Evolutionary conservation across 352 stramenopile species (phyloP), one percentile per base, ranked within the genome.

Genomic region (Phytopythium chamaehyphon): DNA sequence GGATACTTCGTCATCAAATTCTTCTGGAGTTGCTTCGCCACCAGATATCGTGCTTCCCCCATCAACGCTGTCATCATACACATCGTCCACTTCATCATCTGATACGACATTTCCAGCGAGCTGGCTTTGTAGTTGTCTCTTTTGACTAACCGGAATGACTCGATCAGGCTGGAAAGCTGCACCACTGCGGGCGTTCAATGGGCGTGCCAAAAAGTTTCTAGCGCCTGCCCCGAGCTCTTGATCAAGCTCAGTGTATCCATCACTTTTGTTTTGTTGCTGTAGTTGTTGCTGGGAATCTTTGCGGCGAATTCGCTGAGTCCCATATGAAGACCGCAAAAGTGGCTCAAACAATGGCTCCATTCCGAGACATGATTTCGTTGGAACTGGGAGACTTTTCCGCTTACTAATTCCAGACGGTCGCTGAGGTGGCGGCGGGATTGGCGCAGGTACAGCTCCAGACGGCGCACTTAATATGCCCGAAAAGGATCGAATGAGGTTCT

Each of bases 341-440:
- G 82, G 79, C 44, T 93, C 82, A 47, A 87, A 93, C 12, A 93
- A 49, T 16, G 82, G 79, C 54, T 93, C 82, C 51, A 93, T 80
- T 2, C 59, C 79, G 38, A 87, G 66, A 11, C 59, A 65, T 59
- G 71, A 87, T 37, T 74, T 82, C 28, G 55, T 70, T 4, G 70
- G 66, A 2, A 46, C 47, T 2, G 37, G 54, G 28, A 39, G 31
- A 19, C 59, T 31, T 33, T 51, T 49, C 18, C 46, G 47, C n/a
- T 55, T 46, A 3, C 35, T 16, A 4, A 22, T 12, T 47, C 55
- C 55, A 28, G 31, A 33, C 19, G 58, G 65, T 39, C 55, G 62
- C 11, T 52, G 50, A 11, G 53, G 50, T 6, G 28, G n/a, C 3
- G 26, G 35, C 26, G 44, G 31, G 2, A 12, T 16, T 26, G n/a